Evolutionary conservation across 2,329 filamentous ascomycete species (phyloP).

Genomic region (Colletotrichum costaricense): DNA sequence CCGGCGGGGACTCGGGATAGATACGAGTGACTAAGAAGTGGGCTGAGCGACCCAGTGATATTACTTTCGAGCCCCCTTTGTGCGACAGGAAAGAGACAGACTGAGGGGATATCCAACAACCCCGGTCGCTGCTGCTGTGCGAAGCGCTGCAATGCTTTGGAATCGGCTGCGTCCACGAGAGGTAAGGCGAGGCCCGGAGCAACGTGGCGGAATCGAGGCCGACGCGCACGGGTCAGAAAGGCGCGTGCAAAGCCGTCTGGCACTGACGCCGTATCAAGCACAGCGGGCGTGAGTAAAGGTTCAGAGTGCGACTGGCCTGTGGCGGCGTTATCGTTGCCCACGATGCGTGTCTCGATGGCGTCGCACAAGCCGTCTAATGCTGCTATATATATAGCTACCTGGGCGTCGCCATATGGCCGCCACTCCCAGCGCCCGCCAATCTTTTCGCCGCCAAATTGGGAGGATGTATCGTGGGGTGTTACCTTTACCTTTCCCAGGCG

Average conservation of each 20-base stretch:
- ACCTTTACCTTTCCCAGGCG: constrained; percentile 41
- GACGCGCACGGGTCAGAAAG: neutral
- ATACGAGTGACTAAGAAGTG: constrained; percentile 3
- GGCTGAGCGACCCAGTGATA: constrained; percentile 5
- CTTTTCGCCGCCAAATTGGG: constrained; percentile 37
- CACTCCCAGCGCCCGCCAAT: constrained; percentile 45
- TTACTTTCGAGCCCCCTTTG: neutral
- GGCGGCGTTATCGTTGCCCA: neutral
- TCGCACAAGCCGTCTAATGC: constrained; percentile 41
- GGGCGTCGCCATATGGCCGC: constrained; percentile 43
- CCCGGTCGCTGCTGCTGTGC: neutral
- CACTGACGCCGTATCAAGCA: neutral
- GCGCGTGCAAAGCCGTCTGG: neutral
- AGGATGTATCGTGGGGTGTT: constrained; percentile 36
- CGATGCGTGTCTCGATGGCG: constrained; percentile 40
- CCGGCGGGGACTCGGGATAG: constrained; percentile 28
- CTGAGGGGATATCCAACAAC: constrained; percentile 38
- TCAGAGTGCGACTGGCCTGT: neutral
- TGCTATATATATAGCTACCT: constrained; percentile 39
- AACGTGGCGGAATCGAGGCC: neutral
- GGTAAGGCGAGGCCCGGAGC: neutral
- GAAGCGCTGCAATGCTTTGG: neutral
- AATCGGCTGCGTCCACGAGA: neutral
- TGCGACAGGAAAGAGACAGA: constrained; percentile 42
- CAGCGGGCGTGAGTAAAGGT: neutral